phyloP scores from a whole-genome alignment of 1,139 yeast species.

The Yamadazyma spencermartinsiae region DNA sequence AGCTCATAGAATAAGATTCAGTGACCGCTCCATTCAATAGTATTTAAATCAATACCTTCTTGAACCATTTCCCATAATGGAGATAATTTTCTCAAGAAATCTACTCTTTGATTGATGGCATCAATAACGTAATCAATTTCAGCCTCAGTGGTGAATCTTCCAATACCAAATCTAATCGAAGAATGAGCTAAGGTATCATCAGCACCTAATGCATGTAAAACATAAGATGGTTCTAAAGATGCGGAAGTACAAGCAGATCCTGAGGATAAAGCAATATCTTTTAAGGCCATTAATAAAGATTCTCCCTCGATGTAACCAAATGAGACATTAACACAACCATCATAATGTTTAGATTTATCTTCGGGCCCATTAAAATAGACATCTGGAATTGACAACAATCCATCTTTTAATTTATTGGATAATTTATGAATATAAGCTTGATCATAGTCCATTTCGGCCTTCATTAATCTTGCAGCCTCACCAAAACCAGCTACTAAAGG shows the following conservation, averaged over 20 bases:
- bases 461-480: constrained; percentile 89
- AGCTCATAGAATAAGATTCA: constrained; percentile 23
- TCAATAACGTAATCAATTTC: constrained; percentile 91
- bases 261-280: constrained; percentile 92
- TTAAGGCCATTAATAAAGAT: constrained; percentile 93
- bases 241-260: constrained; percentile 99
- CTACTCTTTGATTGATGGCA: constrained; percentile 87
- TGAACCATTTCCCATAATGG: constrained; percentile 99
- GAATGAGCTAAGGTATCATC: constrained; percentile 99
- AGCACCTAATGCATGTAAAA: constrained; percentile 93
- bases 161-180: constrained; percentile 94
- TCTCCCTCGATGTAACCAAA: constrained; percentile 99
- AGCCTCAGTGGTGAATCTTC: constrained; percentile 94
- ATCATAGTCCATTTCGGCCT: constrained; percentile 73
- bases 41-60: constrained; percentile 91
- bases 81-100: constrained; percentile 85
- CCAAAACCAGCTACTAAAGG: constrained; percentile 96
- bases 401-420: constrained; percentile 69
- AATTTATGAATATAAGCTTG: constrained; percentile 65
- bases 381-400: constrained; percentile 79
- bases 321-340: constrained; percentile 95
- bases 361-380: constrained; percentile 86
- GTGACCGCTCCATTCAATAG: constrained; percentile 98
- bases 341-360: constrained; percentile 58
- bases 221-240: constrained; percentile 95